Evolutionary conservation across 306 rosid species (phyloP).

Genomic region (Acacia melanoxylon): DNA sequence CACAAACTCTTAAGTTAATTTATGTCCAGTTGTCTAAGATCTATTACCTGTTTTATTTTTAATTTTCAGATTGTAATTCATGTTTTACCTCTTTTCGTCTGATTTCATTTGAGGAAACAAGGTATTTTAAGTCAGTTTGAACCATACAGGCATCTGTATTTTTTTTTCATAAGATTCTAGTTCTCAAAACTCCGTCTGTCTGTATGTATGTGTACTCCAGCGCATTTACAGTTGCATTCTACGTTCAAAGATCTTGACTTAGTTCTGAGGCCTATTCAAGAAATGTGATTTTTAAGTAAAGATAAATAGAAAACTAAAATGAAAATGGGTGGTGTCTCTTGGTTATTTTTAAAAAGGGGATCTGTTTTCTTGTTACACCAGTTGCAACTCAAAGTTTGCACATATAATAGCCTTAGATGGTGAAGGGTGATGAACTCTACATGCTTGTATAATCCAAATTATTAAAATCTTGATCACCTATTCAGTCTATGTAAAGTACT

Average conservation of each 20-base stretch:
- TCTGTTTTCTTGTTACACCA: constrained; percentile 12
- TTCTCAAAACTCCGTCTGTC: constrained; percentile 14
- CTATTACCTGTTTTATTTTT: constrained; percentile 25
- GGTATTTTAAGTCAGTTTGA: constrained; percentile 36
- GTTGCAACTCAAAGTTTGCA: constrained; percentile 14
- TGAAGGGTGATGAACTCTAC: constrained; percentile 27
- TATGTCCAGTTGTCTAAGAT: constrained; percentile 24
- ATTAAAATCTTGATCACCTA: constrained; percentile 21
- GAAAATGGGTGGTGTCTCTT: constrained; percentile 10
- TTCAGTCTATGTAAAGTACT: neutral
- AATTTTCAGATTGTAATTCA: constrained; percentile 23
- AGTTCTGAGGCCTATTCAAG: neutral
- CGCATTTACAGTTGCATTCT: neutral
- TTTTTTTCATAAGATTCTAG: constrained; percentile 23
- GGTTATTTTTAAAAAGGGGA: constrained; percentile 26
- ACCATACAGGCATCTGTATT: constrained; percentile 24
- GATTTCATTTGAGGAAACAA: constrained; percentile 33
- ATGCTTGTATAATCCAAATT: constrained; percentile 6
- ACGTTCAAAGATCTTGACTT: constrained; percentile 2
- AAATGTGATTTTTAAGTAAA: constrained; percentile 18
- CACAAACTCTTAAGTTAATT: too few relatives aligned
- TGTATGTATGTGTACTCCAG: neutral
- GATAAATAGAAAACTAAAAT: constrained; percentile 1
- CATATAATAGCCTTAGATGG: constrained; percentile 13
- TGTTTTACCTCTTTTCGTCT: constrained; percentile 31